Base-by-base conservation (phyloP, 2,329 filamentous ascomycete species). In the Aurifilum marmelostoma region DNA sequence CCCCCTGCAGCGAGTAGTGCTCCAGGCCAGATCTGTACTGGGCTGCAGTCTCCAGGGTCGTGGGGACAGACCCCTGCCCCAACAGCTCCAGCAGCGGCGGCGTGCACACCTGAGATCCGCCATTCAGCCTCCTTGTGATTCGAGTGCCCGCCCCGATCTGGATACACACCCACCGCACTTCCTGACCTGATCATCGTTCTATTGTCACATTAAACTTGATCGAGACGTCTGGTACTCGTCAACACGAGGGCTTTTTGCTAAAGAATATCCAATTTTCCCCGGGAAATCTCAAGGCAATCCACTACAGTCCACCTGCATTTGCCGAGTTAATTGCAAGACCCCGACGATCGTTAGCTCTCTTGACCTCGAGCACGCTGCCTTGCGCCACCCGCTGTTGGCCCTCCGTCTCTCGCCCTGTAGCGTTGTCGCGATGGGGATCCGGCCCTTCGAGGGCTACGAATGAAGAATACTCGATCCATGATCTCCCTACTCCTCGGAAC, bases 401-500 rank as follows among this genome's bases (percentile, higher is more conserved):
- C 60, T 64, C 52, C 67, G 32, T 59, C 41, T 58, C 58, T 67
- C 41, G 63, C 69, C 24, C 47, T 12, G 47, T 41, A 60, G 39
- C 29, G 39, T 37, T 32, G 62, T 54, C 62, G 69, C 56, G 60
- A 71, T 71, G 69, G 69, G 21, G 63, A 63, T 64, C 37, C 62
- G 64, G 69, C 67, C 69, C 64, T 69, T 67, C 60, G 61, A 71
- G 69, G 69, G 65, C 67, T 69, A 67, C 41, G 43, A 64, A 21
- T 14, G 59, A 63, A 58, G 34, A 37, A 50, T 12, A 67, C 3
- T 29, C 60, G 24, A 62, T 58, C 32, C 64, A 71, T 71, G 69
- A 61, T 37, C 63, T 37, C 29, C 41, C 16, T 24, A 41, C 47
- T 41, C 24, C 37, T 67, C 60, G 59, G 41, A 58, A 29, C 16